Evolutionary conservation across 139 green algal species (phyloP).

Genomic region (Tetradesmus obliquus): DNA sequence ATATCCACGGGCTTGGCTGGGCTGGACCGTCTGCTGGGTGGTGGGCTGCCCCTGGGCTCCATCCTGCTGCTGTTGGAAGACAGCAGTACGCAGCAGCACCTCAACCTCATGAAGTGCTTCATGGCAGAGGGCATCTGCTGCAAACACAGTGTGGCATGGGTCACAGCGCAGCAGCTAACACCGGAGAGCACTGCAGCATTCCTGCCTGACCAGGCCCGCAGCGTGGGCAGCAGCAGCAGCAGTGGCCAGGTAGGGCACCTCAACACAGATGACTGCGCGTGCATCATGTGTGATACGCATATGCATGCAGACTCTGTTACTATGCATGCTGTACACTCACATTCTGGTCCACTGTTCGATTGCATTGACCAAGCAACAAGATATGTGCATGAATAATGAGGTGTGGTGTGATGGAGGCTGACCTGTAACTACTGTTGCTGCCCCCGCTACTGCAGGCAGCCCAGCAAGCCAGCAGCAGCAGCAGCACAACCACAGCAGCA

Average conservation of each 20-base stretch:
- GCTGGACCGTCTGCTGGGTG: constrained; percentile 79
- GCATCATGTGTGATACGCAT: too few relatives aligned
- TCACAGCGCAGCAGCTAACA: constrained; percentile 20
- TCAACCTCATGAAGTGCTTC: constrained; percentile 84
- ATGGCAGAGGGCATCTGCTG: constrained; percentile 76
- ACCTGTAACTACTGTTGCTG: too few relatives aligned
- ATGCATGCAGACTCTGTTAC: too few relatives aligned
- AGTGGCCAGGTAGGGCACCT: not conserved
- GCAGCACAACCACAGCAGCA: constrained; percentile 10
- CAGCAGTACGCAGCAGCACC: constrained; percentile 61
- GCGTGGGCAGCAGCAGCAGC: constrained; percentile 31
- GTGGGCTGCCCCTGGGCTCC: constrained; percentile 78
- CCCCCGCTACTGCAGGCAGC: not conserved
- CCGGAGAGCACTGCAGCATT: constrained; percentile 50
- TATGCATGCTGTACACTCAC: too few relatives aligned
- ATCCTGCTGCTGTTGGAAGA: constrained; percentile 83
- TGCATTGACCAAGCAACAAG: too few relatives aligned
- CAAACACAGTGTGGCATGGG: constrained; percentile 59
- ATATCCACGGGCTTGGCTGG: constrained; percentile 82
- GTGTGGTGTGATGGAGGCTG: too few relatives aligned
- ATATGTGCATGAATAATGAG: too few relatives aligned
- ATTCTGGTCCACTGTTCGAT: too few relatives aligned
- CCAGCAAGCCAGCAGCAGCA: not conserved
- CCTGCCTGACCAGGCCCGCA: constrained; percentile 48
- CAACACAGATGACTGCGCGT: not conserved